Base-by-base conservation (phyloP, 2,329 filamentous ascomycete species). In the Daldinia sp. region DNA sequence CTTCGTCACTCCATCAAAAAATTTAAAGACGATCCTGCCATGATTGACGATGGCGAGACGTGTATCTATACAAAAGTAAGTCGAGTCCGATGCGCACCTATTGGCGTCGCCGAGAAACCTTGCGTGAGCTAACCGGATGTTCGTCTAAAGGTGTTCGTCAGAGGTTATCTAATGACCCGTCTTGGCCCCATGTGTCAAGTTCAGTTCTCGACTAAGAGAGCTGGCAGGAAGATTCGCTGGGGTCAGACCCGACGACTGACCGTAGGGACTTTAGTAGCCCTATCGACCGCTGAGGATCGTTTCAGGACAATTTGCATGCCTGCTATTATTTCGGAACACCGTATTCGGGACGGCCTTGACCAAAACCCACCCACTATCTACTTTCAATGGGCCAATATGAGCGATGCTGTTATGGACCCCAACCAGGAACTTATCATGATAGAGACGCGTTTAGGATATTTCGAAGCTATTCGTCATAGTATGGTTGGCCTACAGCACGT, bases 381-480 rank as follows among this genome's bases (percentile, higher is more conserved):
- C 67, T 79, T 97, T 0, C 89, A 90, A 71, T 94, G 93, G 79
- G 84, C 85, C 0, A 76, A 83, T 6, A 71, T 81, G 0, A 78
- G 85, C 2, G 85, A 93, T 21, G 79, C 88, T 0, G 62, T 83
- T 2, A 80, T 96, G 49, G 90, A 97, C 70, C 87, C 92, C 84
- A 13, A 76, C 84, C 30, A 67, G 25, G 87, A 90, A 69, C 89
- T 88, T 75, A 76, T 94, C 9, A 96, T 97, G 91, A 78, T 97
- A 0, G 92, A 97, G 72, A 84, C 90, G 1, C 84, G 88, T 2
- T 76, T 77, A 0, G 89, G 90, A 0, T 96, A 93, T 73, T 97
- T 87, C 66, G 94, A 97, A 74, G 87, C 91, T 0, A 83, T 86
- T 34, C 84, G 91, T 0, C 87, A 96, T 73, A 89, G 88, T 0